A percentile compares a stretch with the other conserved stretches of the same genome.
Conservation (phyloP, 1,284 basidiomycete species). For the Cerrena zonata region DNA sequence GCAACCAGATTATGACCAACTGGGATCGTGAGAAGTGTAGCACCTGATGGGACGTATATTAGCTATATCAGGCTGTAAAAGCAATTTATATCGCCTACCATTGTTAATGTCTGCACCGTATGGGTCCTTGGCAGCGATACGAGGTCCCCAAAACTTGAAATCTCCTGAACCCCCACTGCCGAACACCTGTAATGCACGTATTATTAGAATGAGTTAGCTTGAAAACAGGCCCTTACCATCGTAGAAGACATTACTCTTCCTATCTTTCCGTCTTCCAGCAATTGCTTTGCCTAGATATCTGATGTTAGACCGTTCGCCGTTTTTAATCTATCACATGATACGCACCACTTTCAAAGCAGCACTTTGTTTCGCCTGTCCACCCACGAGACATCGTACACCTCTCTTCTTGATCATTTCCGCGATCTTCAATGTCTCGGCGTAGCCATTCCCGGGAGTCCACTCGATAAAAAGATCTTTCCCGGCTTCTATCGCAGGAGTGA, state of each 20-base stretch:
- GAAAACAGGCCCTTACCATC: slow-evolving; percentile 4
- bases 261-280: slow-evolving; percentile 25
- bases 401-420: slow-evolving; percentile 26
- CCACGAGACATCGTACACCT: slow-evolving; percentile 28
- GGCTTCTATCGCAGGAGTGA: slow-evolving; percentile 27
- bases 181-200: not conserved
- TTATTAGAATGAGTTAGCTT: not conserved
- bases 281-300: slow-evolving; percentile 23
- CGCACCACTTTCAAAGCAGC: slow-evolving; percentile 24
- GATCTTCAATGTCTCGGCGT: slow-evolving; percentile 24
- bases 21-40: slow-evolving; percentile 21
- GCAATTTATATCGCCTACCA: not conserved
- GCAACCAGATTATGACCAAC: slow-evolving; percentile 25
- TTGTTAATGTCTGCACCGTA: not conserved
- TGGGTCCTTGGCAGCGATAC: not conserved
- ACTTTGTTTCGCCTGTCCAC: slow-evolving; percentile 27
- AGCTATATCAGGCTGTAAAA: not conserved
- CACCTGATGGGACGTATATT: slow-evolving; percentile 13
- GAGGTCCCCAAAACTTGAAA: not conserved
- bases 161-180: not conserved
- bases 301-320: not conserved
- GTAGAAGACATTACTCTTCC: slow-evolving; percentile 17
- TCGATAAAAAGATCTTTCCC: slow-evolving; percentile 35
- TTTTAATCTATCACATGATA: not conserved
- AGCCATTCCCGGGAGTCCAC: slow-evolving; percentile 30